Evolutionary conservation across 352 stramenopile genomes (phyloP).

Genomic region (Phytopythium litorale): DNA sequence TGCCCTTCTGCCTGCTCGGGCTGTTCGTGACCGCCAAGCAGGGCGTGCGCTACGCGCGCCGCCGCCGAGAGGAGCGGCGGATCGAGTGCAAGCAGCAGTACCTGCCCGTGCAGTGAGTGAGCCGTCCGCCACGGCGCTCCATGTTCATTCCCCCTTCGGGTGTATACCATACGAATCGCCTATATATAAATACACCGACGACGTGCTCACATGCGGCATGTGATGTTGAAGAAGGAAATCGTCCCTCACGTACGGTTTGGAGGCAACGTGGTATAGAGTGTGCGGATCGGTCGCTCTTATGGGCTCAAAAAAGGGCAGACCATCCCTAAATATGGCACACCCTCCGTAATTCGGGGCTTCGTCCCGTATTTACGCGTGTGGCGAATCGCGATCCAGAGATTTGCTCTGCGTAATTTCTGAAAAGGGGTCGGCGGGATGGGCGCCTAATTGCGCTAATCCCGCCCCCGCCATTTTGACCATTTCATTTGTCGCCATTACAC

Average conservation of each 20-base stretch:
- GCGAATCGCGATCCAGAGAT: slow-evolving; percentile 84
- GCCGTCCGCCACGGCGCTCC: background rate
- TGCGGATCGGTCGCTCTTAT: background rate
- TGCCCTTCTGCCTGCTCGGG: slow-evolving; percentile 65
- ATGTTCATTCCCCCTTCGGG: background rate
- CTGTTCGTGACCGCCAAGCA: slow-evolving; percentile 46
- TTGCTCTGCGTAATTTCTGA: slow-evolving; percentile 80
- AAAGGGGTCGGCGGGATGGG: slow-evolving; percentile 20
- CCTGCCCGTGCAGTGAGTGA: slow-evolving; percentile 42
- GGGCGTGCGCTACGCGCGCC: slow-evolving; percentile 38
- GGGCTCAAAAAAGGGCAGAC: slow-evolving; percentile 35
- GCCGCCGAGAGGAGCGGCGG: slow-evolving; percentile 52
- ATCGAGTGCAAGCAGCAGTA: slow-evolving; percentile 73
- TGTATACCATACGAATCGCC: no score
- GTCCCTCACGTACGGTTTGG: background rate
- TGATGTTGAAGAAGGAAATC: no score
- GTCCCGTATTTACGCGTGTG: slow-evolving; percentile 18
- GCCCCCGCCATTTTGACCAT: slow-evolving; percentile 7
- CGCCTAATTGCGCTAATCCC: slow-evolving; percentile 41
- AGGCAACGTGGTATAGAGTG: background rate
- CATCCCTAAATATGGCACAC: slow-evolving; percentile 20
- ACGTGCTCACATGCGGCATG: no score
- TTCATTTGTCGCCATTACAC: background rate
- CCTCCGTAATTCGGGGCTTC: slow-evolving; percentile 5
- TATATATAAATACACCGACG: no score